phyloP scores from a whole-genome alignment of 2,329 filamentous ascomycete genomes.

The Colletotrichum scovillei region DNA sequence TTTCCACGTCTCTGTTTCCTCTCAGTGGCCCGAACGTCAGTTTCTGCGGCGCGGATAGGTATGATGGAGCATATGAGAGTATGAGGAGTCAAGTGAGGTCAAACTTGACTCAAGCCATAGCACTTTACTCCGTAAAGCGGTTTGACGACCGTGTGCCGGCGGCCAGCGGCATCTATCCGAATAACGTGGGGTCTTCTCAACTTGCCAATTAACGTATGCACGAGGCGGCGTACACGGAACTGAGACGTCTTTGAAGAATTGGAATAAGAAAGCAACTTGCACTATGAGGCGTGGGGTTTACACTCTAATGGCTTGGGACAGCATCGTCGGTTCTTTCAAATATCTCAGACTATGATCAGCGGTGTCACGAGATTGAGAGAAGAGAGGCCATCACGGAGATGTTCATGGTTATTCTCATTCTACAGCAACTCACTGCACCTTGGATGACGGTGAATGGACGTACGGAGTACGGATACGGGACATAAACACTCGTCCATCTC shows the following conservation, averaged over 20 bases:
- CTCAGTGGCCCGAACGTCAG: constrained; percentile 6
- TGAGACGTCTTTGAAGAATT: not conserved
- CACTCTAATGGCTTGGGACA: not conserved
- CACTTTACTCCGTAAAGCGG: not conserved
- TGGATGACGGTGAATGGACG: not conserved
- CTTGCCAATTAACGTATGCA: not conserved
- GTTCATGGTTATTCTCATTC: not conserved
- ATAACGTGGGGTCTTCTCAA: not conserved
- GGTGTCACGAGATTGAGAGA: not conserved
- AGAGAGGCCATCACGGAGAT: not conserved
- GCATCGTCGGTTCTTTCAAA: not conserved
- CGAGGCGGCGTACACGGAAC: not conserved
- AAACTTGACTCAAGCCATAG: constrained; percentile 28
- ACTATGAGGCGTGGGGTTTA: not conserved
- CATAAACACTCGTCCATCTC: not conserved
- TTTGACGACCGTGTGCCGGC: constrained; percentile 16
- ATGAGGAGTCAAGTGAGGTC: constrained; percentile 22
- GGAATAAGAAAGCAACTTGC: not conserved
- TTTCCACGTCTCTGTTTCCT: constrained; percentile 15
- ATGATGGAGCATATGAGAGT: not conserved
- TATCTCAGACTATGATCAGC: not conserved
- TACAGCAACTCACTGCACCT: not conserved
- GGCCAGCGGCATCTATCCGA: not conserved
- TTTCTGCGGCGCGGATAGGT: constrained; percentile 5
- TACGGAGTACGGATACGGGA: no score